These are phyloP conservation scores for Penicillium expansum DNA, from an alignment of 2,329 filamentous ascomycete genomes.

Conservation along the genomic window DNA sequence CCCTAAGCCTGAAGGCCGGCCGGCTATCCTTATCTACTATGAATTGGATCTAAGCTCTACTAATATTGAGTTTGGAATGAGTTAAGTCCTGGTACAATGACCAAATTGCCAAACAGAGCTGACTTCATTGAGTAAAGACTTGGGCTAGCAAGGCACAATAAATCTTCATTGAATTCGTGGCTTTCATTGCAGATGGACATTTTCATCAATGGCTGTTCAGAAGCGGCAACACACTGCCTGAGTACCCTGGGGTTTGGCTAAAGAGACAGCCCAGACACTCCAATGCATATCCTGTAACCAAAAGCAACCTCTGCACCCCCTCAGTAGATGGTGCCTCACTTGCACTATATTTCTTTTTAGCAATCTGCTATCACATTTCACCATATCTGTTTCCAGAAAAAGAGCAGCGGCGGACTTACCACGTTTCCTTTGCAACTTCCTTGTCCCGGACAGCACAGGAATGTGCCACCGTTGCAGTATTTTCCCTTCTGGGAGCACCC, in stretches of 20 bases:
- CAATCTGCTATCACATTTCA: neutral
- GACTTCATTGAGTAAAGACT: no score
- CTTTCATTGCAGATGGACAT: neutral
- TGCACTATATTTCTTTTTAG: neutral
- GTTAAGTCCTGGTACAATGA: no score
- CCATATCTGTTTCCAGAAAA: neutral
- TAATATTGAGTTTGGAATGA: neutral
- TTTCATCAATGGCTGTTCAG: neutral
- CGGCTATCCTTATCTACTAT: neutral
- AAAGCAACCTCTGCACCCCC: neutral
- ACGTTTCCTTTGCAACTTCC: neutral
- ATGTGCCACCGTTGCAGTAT: constrained; percentile 13
- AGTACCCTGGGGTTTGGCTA: neutral
- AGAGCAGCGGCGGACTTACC: neutral
- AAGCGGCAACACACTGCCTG: neutral
- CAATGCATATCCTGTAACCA: neutral
- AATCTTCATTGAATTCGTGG: neutral
- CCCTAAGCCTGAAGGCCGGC: no score
- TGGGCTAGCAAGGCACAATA: neutral
- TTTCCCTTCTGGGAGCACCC: constrained; percentile 12
- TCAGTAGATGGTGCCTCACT: neutral
- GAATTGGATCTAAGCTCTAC: neutral
- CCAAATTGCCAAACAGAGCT: neutral
- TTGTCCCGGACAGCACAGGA: constrained; percentile 6
- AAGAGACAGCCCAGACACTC: neutral